Base-by-base conservation (phyloP, 2,329 filamentous ascomycete genomes). In the Alternaria burnsii region DNA sequence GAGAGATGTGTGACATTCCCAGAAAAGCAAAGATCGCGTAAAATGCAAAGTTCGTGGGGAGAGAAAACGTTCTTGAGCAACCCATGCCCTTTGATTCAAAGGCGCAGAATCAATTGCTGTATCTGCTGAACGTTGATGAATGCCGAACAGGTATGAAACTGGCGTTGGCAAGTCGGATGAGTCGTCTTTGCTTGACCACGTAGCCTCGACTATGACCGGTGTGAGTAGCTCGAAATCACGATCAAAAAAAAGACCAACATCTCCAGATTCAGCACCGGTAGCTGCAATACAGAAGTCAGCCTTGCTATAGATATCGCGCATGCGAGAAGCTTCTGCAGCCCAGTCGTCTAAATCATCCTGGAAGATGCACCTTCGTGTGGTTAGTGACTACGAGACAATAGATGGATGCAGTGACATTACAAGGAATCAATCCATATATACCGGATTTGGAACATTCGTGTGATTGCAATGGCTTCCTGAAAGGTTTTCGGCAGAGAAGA, bases 381-480 rank as follows among this genome's bases (percentile, higher is more conserved):
- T 47, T 4, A 47, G 43, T 10, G 6, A 12, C 6, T 14, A 10
- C n/a, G 12, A 20, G 2, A 3, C 5, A 0, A 30, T 1, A 2
- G 2, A 9, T 1, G 1, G 16, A 12, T 14, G 9, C 1, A 5
- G 14, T 1, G 9, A 1, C 2, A 3, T 12, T 18, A 46, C 26
- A 30, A 1, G 3, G 26, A 47, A 3, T 47, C 26, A 5, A 47
- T 32, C 26, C 44, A 47, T 0, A 47, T 47, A 10, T 32, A 47
- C 1, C 20, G 5, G 1, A 5, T 20, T 0, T 22, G 0, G 10
- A 47, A 47, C 0, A 1, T 47, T 2, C 26, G 5, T 20, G 26
- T 46, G 1, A 47, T 2, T 3, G 2, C 7, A 8, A 47, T 3
- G 3, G 44, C 44, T 11, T 47, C 26, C n/a, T 32, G n/a, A 6